Evolutionary conservation across 768 basidiomycete genomes (phyloP).

Genomic region (Mrakia frigida): DNA sequence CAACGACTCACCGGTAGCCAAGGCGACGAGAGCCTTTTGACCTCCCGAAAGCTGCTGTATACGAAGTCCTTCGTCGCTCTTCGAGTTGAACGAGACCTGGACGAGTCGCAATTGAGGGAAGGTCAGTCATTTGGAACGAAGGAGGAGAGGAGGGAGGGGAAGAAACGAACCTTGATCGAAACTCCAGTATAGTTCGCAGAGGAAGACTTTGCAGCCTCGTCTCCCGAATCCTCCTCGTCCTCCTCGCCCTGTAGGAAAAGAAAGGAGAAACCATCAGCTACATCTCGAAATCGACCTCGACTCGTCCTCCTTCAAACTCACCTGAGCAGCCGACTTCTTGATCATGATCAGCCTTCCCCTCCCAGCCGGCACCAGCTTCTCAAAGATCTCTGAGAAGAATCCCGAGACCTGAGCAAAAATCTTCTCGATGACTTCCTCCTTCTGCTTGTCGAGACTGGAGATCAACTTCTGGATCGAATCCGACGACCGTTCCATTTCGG

Average conservation of each 20-base stretch:
- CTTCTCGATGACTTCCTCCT: slow-evolving; percentile 96
- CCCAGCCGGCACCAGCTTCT: slow-evolving; percentile 89
- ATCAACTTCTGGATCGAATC: slow-evolving; percentile 81
- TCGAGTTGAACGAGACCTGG: slow-evolving; percentile 97
- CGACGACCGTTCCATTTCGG: slow-evolving; percentile 86
- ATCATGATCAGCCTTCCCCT: slow-evolving; percentile 88
- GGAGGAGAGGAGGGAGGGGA: background rate
- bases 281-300: background rate
- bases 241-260: slow-evolving; percentile 38
- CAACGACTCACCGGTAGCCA: slow-evolving; percentile 66
- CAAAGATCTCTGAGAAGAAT: slow-evolving; percentile 96
- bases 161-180: slow-evolving; percentile 69
- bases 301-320: background rate
- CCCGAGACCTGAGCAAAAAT: slow-evolving; percentile 97
- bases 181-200: slow-evolving; percentile 96
- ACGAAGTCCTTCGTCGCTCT: slow-evolving; percentile 89
- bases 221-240: slow-evolving; percentile 36
- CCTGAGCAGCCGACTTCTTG: slow-evolving; percentile 46
- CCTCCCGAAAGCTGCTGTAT: slow-evolving; percentile 97
- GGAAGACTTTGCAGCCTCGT: slow-evolving; percentile 34
- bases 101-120: background rate
- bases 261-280: background rate
- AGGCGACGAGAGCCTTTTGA: slow-evolving; percentile 92
- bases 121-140: background rate
- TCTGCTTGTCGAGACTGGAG: slow-evolving; percentile 86